Base-by-base conservation (phyloP, 306 rosid genomes). In the Vicia faba region DNA sequence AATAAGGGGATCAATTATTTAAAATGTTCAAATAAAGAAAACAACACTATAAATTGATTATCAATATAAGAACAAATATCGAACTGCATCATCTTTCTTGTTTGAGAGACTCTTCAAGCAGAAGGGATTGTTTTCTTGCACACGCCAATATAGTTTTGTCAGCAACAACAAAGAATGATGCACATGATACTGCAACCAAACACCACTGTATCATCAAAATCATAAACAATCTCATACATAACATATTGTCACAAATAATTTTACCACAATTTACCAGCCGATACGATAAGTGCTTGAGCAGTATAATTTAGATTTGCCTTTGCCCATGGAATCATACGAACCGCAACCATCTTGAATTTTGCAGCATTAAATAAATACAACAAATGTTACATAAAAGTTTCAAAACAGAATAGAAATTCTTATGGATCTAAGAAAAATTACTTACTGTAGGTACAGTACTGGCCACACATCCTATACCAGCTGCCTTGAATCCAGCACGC, bases 211-310 rank as follows among this genome's bases (percentile, higher is more conserved):
- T 20, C 18, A 23, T 11, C 14, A 51, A 20, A 10, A 11, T 20
- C 8, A 11, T 13, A 5, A 3, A 14, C 8, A 45, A n/a, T 45
- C 19, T n/a, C 49, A 43, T n/a, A n/a, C 0, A 44, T 13, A 5
- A 44, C 19, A 14, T 10, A 40, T 3, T 1, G 45, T 11, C 1
- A 44, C 18, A 44, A 44, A 1, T n/a, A 44, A 40, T 40, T 9
- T 8, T 5, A 48, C 7, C 19, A 45, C 19, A 45, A 45, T 6
- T 5, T 48, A 92, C 98, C 91, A 19, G 81, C 84, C 43, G 96
- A 89, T 76, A 89, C 87, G 61, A 89, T 87, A 56, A 92, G 96
- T 66, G 96, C 96, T 77, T 89, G 93, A 75, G 87, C 98, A 56
- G 93, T 89, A 54, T 89, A 86, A 66, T 87, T 87, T 68, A 89